phyloP scores from a whole-genome alignment of 116 monocot species.

The Papilionanthe hybrid region DNA sequence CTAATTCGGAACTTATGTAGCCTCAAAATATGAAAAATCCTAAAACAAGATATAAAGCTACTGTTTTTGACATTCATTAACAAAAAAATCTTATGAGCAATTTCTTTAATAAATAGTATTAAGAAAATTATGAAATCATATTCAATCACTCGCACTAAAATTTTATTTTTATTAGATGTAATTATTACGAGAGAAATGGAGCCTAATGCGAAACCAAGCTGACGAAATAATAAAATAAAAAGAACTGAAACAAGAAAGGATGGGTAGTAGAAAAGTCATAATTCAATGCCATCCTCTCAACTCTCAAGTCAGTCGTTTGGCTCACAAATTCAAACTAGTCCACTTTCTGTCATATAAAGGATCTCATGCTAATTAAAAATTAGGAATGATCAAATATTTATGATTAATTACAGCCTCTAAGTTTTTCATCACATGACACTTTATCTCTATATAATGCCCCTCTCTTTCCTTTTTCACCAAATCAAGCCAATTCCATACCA shows the following conservation, averaged over 20 bases:
- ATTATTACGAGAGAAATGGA: not conserved
- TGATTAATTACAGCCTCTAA: not conserved
- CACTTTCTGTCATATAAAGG: constrained; percentile 10
- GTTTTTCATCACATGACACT: constrained; percentile 1
- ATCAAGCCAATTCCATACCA: not conserved
- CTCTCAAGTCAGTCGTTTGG: not conserved
- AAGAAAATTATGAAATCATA: too few relatives aligned
- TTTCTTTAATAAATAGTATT: too few relatives aligned
- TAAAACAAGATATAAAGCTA: too few relatives aligned
- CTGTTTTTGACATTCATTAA: too few relatives aligned
- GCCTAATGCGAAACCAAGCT: not conserved
- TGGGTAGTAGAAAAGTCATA: constrained; percentile 20
- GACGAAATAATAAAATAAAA: not conserved
- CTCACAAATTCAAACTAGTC: constrained; percentile 5
- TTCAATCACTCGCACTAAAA: too few relatives aligned
- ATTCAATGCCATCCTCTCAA: constrained; percentile 1
- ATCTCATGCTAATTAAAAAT: not conserved
- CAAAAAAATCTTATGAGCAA: too few relatives aligned
- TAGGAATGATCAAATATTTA: not conserved
- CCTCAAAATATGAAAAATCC: too few relatives aligned
- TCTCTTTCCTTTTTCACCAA: not conserved
- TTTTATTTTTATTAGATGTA: too few relatives aligned
- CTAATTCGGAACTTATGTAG: too few relatives aligned
- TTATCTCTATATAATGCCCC: not conserved
- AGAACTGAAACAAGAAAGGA: not conserved